Base-by-base conservation (phyloP, 2,329 filamentous ascomycete genomes). In the Xylaria digitata region DNA sequence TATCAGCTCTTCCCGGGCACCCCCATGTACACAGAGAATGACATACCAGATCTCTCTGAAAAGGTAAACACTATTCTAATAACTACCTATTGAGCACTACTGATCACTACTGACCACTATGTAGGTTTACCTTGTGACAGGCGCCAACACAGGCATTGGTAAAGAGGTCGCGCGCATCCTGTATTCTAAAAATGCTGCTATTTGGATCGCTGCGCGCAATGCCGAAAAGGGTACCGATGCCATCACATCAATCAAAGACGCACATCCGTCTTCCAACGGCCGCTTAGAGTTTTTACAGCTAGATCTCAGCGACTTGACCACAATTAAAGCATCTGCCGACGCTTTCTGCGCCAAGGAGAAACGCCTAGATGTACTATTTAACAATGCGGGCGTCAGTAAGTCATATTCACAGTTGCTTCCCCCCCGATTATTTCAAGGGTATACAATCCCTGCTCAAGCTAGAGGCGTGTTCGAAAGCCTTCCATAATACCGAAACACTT, bases 331-430 rank as follows among this genome's bases (percentile, higher is more conserved):
- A 2, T 64, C 72, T 17, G 70, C 62, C 1, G 68, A 70, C 23
- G 48, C 54, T 1, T 77, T 77, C 55, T 67, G 75, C 7, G 62
- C 54, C 1, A 67, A 71, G 50, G 74, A 77, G 61, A 65, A 34
- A 32, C 68, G 76, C 6, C 67, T 82, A 2, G 77, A 82, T 67
- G 77, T 80, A 6, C 66, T 82, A 34, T 77, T 78, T 65, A 78
- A 82, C 69, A 82, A 82, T 70, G 81, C 81, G 0, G 80, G 75
- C 5, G 73, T 82, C 37, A 82, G 61, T 64, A 64, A 59, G 61
- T 64, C 11, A 9, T 48, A 15, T 19, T 34, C 11, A n/a, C 21
- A n/a, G 17, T 50, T 8, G 19, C 19, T 6, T 40, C 9, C 11
- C 15, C 6, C 11, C 32, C 21, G 11, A 13, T 50, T n/a, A 37